Evolutionary conservation across 1,139 yeast species (phyloP).

Genomic region (Nematodospora anomalae): DNA sequence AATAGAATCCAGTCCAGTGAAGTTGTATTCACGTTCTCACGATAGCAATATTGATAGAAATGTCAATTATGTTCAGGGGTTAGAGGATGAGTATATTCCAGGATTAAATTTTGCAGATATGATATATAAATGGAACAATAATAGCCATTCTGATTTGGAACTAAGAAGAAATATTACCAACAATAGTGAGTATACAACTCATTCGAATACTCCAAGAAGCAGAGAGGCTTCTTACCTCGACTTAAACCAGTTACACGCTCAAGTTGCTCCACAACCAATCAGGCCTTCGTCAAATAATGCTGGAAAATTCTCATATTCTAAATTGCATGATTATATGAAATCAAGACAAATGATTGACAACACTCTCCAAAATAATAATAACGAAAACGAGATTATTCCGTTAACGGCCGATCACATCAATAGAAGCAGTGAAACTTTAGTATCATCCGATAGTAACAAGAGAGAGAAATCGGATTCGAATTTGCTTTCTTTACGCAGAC

Average conservation of each 20-base stretch:
- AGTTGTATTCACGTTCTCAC: constrained; percentile 35
- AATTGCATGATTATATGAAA: constrained; percentile 29
- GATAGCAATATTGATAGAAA: constrained; percentile 22
- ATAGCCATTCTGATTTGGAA: constrained; percentile 12
- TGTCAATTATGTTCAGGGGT: constrained; percentile 32
- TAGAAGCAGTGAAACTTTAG: constrained; percentile 8
- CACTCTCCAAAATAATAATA: constrained; percentile 2
- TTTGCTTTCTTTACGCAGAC: constrained; percentile 10
- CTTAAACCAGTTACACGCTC: constrained; percentile 46
- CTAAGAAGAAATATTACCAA: constrained; percentile 10
- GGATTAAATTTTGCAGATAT: constrained; percentile 55
- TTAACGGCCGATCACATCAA: constrained; percentile 5
- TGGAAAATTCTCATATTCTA: constrained; percentile 24
- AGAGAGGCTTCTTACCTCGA: constrained; percentile 41
- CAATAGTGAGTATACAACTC: constrained; percentile 16
- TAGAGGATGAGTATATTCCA: constrained; percentile 74
- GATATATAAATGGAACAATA: constrained; percentile 39
- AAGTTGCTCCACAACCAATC: constrained; percentile 50
- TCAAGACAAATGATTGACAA: constrained; percentile 1
- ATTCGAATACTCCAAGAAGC: constrained; percentile 25
- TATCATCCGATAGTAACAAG: constrained; percentile 6
- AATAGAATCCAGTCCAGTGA: not conserved
- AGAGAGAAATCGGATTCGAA: constrained; percentile 10
- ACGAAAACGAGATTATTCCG: constrained; percentile 1
- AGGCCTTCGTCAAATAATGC: constrained; percentile 12